A percentile compares a stretch with the other conserved stretches of the same genome.
phyloP scores from a whole-genome alignment of 495 filamentous ascomycete species.

The Xylaria acuta region DNA sequence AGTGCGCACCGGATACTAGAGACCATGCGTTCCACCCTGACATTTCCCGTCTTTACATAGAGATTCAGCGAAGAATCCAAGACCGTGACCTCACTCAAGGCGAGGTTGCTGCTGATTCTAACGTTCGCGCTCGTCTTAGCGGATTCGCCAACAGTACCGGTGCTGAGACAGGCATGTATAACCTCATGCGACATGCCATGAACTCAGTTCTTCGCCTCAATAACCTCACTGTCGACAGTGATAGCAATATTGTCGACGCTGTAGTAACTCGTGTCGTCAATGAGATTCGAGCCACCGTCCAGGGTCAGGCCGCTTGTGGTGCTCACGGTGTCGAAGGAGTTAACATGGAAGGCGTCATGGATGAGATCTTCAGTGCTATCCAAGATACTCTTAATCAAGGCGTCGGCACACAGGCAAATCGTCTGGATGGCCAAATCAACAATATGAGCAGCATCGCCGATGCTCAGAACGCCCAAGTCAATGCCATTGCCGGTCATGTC shows the following conservation, averaged over 20 bases:
- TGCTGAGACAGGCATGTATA: slow-evolving; percentile 36
- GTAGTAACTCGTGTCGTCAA: slow-evolving; percentile 25
- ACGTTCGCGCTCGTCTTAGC: slow-evolving; percentile 30
- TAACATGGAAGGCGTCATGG: slow-evolving; percentile 33
- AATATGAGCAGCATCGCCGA: slow-evolving; percentile 5
- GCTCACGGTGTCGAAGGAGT: slow-evolving; percentile 9
- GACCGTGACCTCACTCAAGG: slow-evolving; percentile 35
- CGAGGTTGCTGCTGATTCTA: slow-evolving; percentile 31
- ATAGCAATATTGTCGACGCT: slow-evolving; percentile 27
- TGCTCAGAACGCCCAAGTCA: slow-evolving; percentile 32
- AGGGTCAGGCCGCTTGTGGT: slow-evolving; percentile 23
- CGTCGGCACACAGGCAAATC: slow-evolving; percentile 25
- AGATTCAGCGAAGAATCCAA: slow-evolving; percentile 33
- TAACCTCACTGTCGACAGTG: slow-evolving; percentile 26
- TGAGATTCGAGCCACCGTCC: slow-evolving; percentile 32
- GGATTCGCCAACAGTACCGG: slow-evolving; percentile 36
- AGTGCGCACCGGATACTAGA: slow-evolving; percentile 10
- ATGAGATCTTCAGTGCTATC: slow-evolving; percentile 33
- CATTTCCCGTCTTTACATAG: slow-evolving; percentile 24
- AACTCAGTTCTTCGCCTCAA: slow-evolving; percentile 28
- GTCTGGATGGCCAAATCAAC: slow-evolving; percentile 17
- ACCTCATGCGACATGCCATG: slow-evolving; percentile 38
- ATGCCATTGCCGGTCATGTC: slow-evolving; percentile 37
- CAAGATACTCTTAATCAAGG: slow-evolving; percentile 22
- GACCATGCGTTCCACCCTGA: slow-evolving; percentile 29